Evolutionary conservation across 1,139 yeast species (phyloP).

Genomic region (Yamadazyma atmosphaerica): DNA sequence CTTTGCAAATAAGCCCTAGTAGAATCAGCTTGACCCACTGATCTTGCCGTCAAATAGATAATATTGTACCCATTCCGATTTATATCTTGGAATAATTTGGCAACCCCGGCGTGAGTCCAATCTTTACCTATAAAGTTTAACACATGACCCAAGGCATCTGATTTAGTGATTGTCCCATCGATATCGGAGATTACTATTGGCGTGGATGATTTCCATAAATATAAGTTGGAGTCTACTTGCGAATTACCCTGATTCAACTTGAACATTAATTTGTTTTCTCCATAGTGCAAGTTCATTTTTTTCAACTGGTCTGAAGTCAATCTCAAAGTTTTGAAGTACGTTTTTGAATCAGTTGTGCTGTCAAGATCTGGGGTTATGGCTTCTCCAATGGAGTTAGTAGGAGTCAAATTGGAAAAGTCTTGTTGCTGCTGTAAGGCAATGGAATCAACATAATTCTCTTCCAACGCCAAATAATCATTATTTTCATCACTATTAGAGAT

Average conservation of each 20-base stretch:
- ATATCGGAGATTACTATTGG: slow-evolving; percentile 97
- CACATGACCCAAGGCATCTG: slow-evolving; percentile 97
- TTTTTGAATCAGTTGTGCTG: slow-evolving; percentile 23
- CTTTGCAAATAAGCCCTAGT: slow-evolving; percentile 83
- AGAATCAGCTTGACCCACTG: slow-evolving; percentile 94
- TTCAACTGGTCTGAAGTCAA: slow-evolving; percentile 88
- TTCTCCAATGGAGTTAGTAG: not conserved
- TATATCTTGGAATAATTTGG: slow-evolving; percentile 85
- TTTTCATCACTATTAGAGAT: slow-evolving; percentile 15
- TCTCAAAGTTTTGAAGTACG: slow-evolving; percentile 83
- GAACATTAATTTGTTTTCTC: slow-evolving; percentile 77
- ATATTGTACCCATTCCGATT: slow-evolving; percentile 86
- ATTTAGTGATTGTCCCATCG: slow-evolving; percentile 97
- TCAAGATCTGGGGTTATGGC: not conserved
- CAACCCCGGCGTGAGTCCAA: slow-evolving; percentile 98
- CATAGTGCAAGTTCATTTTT: slow-evolving; percentile 70
- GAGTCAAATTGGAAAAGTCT: slow-evolving; percentile 13
- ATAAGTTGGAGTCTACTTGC: slow-evolving; percentile 69
- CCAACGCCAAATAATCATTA: slow-evolving; percentile 12
- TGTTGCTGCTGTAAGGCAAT: slow-evolving; percentile 16
- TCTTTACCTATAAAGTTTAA: slow-evolving; percentile 92
- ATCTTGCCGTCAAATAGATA: slow-evolving; percentile 89
- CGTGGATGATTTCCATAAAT: slow-evolving; percentile 78
- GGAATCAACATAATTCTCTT: slow-evolving; percentile 12
- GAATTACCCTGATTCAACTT: slow-evolving; percentile 84